Conservation (phyloP, 1,284 basidiomycete genomes). For the Schizopora paradoxa region DNA sequence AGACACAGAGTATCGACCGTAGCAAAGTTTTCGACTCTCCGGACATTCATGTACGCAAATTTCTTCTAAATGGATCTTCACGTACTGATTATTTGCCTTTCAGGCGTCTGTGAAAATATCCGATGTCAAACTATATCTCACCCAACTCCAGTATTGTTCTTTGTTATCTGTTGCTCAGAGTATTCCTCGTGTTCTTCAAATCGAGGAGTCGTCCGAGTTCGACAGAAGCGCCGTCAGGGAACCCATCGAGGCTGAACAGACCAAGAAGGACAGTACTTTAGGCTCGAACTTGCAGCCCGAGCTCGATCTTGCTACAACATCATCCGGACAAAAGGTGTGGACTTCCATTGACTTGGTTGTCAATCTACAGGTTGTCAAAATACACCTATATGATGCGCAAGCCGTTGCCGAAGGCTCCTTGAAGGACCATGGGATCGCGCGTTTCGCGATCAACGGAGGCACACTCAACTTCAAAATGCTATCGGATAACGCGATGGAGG, state of each 20-base stretch:
- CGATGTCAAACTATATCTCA: slow-evolving; percentile 86
- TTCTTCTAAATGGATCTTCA: slow-evolving; percentile 2
- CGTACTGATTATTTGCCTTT: slow-evolving; percentile 5
- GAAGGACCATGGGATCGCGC: slow-evolving; percentile 77
- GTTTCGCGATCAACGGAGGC: slow-evolving; percentile 81
- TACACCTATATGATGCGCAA: slow-evolving; percentile 85
- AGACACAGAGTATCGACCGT: slow-evolving; percentile 52
- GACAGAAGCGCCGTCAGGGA: no score
- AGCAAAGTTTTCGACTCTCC: slow-evolving; percentile 46
- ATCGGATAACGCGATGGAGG: slow-evolving; percentile 80
- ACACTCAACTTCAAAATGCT: slow-evolving; percentile 81
- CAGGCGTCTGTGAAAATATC: slow-evolving; percentile 78
- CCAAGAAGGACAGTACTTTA: background rate
- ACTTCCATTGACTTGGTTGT: slow-evolving; percentile 77
- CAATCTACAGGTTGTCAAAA: slow-evolving; percentile 67
- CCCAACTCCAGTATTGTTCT: slow-evolving; percentile 85
- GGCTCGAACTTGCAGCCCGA: slow-evolving; percentile 53
- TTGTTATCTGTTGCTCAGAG: slow-evolving; percentile 70
- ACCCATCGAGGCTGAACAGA: background rate
- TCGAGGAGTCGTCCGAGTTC: background rate
- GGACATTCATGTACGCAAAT: slow-evolving; percentile 58
- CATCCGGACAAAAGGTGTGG: slow-evolving; percentile 38
- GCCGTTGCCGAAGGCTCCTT: slow-evolving; percentile 60
- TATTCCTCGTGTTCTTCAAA: slow-evolving; percentile 44
- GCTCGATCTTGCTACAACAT: slow-evolving; percentile 31